Evolutionary conservation across 495 filamentous ascomycete genomes (phyloP), one percentile per base, ranked within the genome.

Genomic region (Xylaria bambusicola): DNA sequence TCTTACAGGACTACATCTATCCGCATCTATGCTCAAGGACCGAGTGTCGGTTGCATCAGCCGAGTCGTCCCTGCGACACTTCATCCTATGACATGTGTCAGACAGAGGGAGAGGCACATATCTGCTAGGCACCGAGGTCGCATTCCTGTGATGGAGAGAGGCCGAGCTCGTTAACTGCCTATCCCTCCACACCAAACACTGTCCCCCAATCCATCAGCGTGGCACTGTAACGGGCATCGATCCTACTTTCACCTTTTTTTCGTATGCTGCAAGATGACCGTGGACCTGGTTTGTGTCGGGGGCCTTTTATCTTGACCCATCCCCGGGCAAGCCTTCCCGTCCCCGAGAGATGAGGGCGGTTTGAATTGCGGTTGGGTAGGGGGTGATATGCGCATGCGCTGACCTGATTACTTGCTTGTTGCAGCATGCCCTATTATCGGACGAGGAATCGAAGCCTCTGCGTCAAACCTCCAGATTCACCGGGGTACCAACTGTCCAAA

Each of bases 401-500:
- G 15, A 35, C 20, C 49, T 52, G 26, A 60, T 62, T 23, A 53
- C 62, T 51, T 63, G 50, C 23, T 48, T 27, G 24, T 56, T 57
- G 62, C 64, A 89, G 88, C 61, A 83, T 88, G 29, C 80, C 84
- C 31, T 67, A 84, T 65, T 91, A 84, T 64, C 88, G 17, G 70
- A 62, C 15, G 88, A 90, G 71, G 88, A 91, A 77, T 79, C 84
- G 45, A 91, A 90, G 73, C 77, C 88, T 27, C 86, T 52, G 87
- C 87, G 20, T 79, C 83, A 4, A 75, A 59, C 17, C 62, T 87
- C 46, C 71, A 75, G 44, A 79, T 78, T n/a, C 82, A 87, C 23
- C 81, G 87, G 2, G 88, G 88, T 33, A 87, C 88, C 13, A 91
- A 91, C 69, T 86, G 84, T 58, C 83, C 86, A 31, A 90, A 91